Percentiles rank a stretch among this genome's conserved stretches.
phyloP scores from a whole-genome alignment of 805 yeast genomes.

The Yamadazyma laniorum region DNA sequence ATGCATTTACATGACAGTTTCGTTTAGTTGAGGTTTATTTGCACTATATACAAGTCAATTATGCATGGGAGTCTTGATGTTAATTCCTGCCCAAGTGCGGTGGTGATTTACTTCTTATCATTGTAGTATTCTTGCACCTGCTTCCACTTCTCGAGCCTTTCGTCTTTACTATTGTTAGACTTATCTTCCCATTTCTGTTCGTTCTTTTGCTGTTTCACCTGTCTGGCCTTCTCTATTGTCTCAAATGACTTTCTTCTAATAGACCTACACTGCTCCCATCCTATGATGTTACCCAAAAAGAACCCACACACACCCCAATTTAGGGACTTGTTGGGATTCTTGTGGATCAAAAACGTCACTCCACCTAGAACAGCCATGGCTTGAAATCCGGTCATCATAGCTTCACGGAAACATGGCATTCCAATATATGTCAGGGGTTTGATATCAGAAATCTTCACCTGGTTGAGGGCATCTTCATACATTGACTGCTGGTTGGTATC shows the following conservation, averaged over 20 bases:
- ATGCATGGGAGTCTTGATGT: too few relatives aligned
- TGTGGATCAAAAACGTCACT: constrained; percentile 65
- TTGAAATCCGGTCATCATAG: constrained; percentile 72
- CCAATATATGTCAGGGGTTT: constrained; percentile 46
- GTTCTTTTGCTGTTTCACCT: constrained; percentile 37
- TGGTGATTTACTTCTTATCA: constrained; percentile 12
- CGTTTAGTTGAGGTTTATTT: too few relatives aligned
- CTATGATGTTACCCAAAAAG: constrained; percentile 71
- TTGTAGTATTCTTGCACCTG: constrained; percentile 21
- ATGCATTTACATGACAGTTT: too few relatives aligned
- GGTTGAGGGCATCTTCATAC: constrained; percentile 37
- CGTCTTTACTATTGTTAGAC: constrained; percentile 19
- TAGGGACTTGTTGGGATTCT: constrained; percentile 56
- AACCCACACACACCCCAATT: constrained; percentile 87
- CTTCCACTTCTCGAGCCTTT: constrained; percentile 25
- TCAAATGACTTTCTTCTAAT: constrained; percentile 63
- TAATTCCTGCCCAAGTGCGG: too few relatives aligned
- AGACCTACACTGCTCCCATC: constrained; percentile 92
- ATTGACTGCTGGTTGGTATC: constrained; percentile 7
- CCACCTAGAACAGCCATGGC: constrained; percentile 69
- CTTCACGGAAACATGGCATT: constrained; percentile 80
- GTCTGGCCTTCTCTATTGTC: constrained; percentile 68
- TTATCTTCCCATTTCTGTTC: constrained; percentile 27
- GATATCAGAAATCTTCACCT: constrained; percentile 52
- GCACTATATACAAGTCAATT: too few relatives aligned